Evolutionary conservation across 768 basidiomycete species (phyloP).

Genomic region (Termitomyces sp.): DNA sequence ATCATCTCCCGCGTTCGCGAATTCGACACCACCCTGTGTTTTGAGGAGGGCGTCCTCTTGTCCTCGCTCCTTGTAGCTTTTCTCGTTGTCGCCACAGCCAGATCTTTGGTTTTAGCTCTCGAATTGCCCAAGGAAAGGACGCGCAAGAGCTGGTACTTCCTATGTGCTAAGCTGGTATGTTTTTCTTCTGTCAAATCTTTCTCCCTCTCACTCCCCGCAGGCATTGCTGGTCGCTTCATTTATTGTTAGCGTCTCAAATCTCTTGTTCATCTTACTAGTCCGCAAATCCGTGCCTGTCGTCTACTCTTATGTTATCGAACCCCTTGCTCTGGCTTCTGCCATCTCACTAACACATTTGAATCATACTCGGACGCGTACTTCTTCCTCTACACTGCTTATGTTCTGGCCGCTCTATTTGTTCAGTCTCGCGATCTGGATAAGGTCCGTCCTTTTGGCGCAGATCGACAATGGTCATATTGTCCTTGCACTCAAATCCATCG

Average conservation of each 20-base stretch:
- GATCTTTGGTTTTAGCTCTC: constrained; percentile 30
- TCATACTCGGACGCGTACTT: constrained; percentile 66
- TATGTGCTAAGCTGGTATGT: constrained; percentile 70
- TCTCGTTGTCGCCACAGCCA: constrained; percentile 39
- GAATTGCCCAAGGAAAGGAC: constrained; percentile 31
- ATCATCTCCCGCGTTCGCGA: constrained; percentile 54
- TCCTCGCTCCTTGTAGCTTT: constrained; percentile 49
- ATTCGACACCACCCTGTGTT: constrained; percentile 82
- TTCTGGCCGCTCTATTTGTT: constrained; percentile 77
- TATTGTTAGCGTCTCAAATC: constrained; percentile 41
- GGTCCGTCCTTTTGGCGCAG: constrained; percentile 45
- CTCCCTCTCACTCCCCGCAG: constrained; percentile 31
- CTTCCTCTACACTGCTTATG: constrained; percentile 71
- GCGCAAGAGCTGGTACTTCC: constrained; percentile 48
- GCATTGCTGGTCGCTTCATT: constrained; percentile 46
- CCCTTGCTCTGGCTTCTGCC: constrained; percentile 48
- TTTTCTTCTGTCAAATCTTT: not conserved
- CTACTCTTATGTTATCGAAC: constrained; percentile 57
- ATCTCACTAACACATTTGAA: constrained; percentile 60
- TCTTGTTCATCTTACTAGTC: constrained; percentile 36
- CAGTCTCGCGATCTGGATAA: constrained; percentile 52
- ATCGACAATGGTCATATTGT: constrained; percentile 33
- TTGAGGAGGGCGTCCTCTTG: constrained; percentile 71
- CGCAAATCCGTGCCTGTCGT: constrained; percentile 41
- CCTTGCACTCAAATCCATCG: constrained; percentile 42